These are phyloP conservation scores for Calonectria pteridis DNA, from an alignment of 2,329 filamentous ascomycete species.

Conservation along the genomic window DNA sequence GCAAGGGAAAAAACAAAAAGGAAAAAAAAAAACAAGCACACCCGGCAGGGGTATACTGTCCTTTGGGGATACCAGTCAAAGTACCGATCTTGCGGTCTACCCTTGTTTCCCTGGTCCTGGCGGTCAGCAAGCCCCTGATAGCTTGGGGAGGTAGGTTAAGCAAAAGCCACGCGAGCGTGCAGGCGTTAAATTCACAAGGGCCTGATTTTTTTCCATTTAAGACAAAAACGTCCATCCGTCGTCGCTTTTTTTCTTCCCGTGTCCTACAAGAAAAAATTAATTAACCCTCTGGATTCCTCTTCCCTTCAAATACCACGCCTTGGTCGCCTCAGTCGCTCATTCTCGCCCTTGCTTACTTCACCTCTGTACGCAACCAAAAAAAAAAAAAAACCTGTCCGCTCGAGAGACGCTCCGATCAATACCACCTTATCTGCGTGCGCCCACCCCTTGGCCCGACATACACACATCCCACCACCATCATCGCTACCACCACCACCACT, in stretches of 20 bases:
- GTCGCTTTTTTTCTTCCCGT: slow-evolving; percentile 20
- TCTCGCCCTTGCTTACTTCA: background rate
- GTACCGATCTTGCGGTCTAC: slow-evolving; percentile 22
- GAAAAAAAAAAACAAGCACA: slow-evolving; percentile 18
- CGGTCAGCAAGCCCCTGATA: slow-evolving; percentile 20
- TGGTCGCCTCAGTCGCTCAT: slow-evolving; percentile 17
- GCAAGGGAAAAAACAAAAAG: slow-evolving; percentile 34
- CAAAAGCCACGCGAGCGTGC: slow-evolving; percentile 23
- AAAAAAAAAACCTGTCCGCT: background rate
- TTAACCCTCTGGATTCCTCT: background rate
- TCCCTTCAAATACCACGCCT: slow-evolving; percentile 3
- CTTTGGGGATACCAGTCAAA: slow-evolving; percentile 17
- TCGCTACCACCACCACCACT: background rate
- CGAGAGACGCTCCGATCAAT: slow-evolving; percentile 3
- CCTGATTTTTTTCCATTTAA: slow-evolving; percentile 19
- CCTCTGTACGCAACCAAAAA: background rate
- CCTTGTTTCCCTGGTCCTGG: slow-evolving; percentile 8
- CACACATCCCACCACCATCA: slow-evolving; percentile 16
- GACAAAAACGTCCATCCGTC: slow-evolving; percentile 20
- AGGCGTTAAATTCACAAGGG: slow-evolving; percentile 20
- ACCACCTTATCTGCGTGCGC: slow-evolving; percentile 10
- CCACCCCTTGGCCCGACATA: slow-evolving; percentile 5
- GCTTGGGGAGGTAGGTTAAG: slow-evolving; percentile 11
- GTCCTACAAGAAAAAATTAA: slow-evolving; percentile 17
- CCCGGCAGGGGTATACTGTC: slow-evolving; percentile 34